Evolutionary conservation across 2,329 filamentous ascomycete genomes (phyloP).

Genomic region (Colletotrichum sp.): DNA sequence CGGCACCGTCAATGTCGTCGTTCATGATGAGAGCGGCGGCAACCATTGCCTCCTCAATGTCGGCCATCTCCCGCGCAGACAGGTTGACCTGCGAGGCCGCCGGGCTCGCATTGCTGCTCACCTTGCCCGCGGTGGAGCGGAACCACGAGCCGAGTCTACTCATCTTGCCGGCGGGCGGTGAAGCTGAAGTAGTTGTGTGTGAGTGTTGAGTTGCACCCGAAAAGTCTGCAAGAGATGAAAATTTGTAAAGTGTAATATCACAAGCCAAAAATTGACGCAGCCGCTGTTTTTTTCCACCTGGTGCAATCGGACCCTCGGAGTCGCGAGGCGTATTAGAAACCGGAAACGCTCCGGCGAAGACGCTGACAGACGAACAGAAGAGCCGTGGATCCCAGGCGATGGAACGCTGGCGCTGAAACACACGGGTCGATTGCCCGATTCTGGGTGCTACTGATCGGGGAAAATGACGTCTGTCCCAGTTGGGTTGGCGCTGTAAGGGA

Average conservation of each 20-base stretch:
- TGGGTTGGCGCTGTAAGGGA: background rate
- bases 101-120: conserved; percentile 35
- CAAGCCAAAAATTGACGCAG: background rate
- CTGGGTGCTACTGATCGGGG: background rate
- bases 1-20: conserved; percentile 87
- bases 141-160: conserved; percentile 58
- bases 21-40: conserved; percentile 81
- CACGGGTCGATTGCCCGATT: background rate
- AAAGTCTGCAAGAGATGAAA: background rate
- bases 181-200: background rate
- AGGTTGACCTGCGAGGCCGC: conserved; percentile 31
- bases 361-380: conserved; percentile 3
- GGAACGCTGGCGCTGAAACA: conserved; percentile 14
- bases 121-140: conserved; percentile 43
- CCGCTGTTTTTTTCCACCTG: background rate
- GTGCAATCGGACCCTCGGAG: conserved; percentile 3
- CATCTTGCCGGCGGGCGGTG: conserved; percentile 34
- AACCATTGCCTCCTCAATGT: conserved; percentile 65
- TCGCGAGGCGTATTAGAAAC: background rate
- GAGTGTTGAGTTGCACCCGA: background rate
- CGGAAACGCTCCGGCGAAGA: conserved; percentile 16
- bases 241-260: background rate
- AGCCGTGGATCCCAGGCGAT: conserved; percentile 4
- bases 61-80: conserved; percentile 50
- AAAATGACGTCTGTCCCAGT: conserved; percentile 10